Conservation (phyloP, 441 rosid genomes). For the Capsella rubella region DNA sequence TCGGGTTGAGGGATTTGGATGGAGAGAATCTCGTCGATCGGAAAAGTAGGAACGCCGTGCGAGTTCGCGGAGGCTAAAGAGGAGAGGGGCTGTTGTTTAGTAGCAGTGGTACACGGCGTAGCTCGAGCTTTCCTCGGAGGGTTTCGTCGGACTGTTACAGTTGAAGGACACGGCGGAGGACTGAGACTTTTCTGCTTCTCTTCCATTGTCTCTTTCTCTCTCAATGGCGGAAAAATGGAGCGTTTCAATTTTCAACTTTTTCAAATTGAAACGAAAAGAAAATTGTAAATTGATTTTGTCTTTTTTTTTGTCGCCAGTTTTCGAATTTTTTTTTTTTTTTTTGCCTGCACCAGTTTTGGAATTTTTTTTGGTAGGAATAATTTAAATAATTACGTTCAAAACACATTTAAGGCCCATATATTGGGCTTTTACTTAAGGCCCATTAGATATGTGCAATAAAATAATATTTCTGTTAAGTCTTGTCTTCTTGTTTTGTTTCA, state of each 20-base stretch:
- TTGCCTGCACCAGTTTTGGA: too few species aligned
- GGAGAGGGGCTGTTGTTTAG: slow-evolving; percentile 25
- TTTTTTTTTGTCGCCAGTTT: background rate
- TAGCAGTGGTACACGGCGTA: slow-evolving; percentile 52
- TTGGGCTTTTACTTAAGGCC: background rate
- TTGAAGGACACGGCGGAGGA: slow-evolving; percentile 56
- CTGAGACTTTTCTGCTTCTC: slow-evolving; percentile 45
- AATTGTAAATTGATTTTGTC: too few species aligned
- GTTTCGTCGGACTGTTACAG: slow-evolving; percentile 78
- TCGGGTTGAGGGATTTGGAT: slow-evolving; percentile 48
- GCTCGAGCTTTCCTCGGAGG: slow-evolving; percentile 82
- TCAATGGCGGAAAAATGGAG: slow-evolving; percentile 49
- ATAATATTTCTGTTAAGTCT: background rate
- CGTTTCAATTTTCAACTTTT: slow-evolving; percentile 30
- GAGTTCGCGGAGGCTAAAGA: slow-evolving; percentile 33
- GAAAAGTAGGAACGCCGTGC: slow-evolving; percentile 60
- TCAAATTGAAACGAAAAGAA: background rate
- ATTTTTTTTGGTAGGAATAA: too few species aligned
- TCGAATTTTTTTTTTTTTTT: background rate
- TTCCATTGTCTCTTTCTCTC: slow-evolving; percentile 29
- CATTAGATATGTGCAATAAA: slow-evolving; percentile 1
- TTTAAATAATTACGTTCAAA: background rate
- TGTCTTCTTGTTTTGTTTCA: background rate
- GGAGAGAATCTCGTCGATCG: slow-evolving; percentile 68
- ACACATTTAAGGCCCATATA: background rate